These are phyloP conservation scores for Lentinula raphanica DNA, from an alignment of 768 basidiomycete species.

Conservation along the genomic window DNA sequence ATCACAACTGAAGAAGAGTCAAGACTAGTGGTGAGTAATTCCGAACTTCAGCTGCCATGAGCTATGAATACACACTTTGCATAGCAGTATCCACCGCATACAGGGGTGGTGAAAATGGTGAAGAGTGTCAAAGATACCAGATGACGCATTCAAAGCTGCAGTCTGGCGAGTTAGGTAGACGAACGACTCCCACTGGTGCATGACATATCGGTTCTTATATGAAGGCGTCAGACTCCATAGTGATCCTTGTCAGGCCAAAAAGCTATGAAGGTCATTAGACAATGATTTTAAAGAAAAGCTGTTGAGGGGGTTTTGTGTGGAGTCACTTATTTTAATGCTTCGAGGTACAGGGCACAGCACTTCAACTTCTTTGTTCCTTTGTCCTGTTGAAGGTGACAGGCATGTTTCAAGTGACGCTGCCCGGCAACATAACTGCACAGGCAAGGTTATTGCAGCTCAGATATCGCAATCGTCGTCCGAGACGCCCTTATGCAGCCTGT, in stretches of 20 bases:
- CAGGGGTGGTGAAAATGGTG: background rate
- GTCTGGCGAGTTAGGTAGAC: background rate
- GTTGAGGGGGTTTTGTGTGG: too few species aligned
- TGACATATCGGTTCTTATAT: background rate
- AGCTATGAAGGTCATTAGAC: background rate
- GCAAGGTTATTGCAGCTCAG: constrained; percentile 84
- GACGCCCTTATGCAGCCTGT: constrained; percentile 99
- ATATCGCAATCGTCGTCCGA: constrained; percentile 90
- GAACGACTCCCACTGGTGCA: background rate
- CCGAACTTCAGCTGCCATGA: too few species aligned
- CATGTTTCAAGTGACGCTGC: too few species aligned
- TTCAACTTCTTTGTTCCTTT: too few species aligned
- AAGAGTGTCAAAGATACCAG: background rate
- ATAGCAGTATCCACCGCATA: background rate
- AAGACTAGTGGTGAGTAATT: too few species aligned
- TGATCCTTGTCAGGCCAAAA: background rate
- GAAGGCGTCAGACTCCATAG: too few species aligned
- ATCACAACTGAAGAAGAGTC: background rate
- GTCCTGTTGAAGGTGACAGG: too few species aligned
- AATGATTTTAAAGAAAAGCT: too few species aligned
- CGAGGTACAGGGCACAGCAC: too few species aligned
- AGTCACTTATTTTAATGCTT: too few species aligned
- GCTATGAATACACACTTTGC: background rate
- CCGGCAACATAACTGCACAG: too few species aligned
- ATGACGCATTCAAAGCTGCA: background rate